phyloP scores from a whole-genome alignment of 2,329 filamentous ascomycete genomes.

The Alternaria sp. region DNA sequence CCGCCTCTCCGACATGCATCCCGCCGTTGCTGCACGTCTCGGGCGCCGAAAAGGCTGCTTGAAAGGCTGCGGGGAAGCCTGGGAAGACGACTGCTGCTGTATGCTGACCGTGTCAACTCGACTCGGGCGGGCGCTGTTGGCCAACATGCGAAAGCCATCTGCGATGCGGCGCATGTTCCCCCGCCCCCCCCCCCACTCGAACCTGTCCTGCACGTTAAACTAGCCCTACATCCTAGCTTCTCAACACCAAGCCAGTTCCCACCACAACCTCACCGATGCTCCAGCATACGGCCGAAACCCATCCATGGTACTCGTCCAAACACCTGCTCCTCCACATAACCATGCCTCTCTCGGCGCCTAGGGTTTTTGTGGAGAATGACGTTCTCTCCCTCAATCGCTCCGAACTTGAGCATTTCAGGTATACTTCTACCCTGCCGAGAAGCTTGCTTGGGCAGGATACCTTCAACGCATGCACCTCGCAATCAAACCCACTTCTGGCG shows the following conservation, averaged over 20 bases:
- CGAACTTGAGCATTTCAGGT: slow-evolving; percentile 6
- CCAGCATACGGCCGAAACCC: slow-evolving; percentile 26
- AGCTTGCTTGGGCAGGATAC: not conserved
- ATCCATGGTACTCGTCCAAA: slow-evolving; percentile 16
- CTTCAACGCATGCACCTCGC: not conserved
- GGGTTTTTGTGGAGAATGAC: slow-evolving; percentile 27
- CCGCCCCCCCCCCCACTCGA: slow-evolving; percentile 2
- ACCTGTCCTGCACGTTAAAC: slow-evolving; percentile 25
- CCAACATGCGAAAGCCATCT: slow-evolving; percentile 1
- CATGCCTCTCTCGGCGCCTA: slow-evolving; percentile 11
- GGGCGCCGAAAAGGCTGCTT: not conserved
- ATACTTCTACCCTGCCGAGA: not conserved
- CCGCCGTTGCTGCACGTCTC: slow-evolving; percentile 5
- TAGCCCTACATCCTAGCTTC: slow-evolving; percentile 34
- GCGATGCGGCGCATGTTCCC: not conserved
- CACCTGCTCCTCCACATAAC: slow-evolving; percentile 24
- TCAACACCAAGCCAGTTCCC: slow-evolving; percentile 35
- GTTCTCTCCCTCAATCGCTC: not conserved
- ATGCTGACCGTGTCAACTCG: slow-evolving; percentile 2
- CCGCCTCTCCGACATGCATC: not conserved
- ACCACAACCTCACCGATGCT: slow-evolving; percentile 15
- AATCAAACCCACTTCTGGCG: not conserved
- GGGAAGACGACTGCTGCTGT: not conserved
- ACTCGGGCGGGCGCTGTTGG: not conserved
- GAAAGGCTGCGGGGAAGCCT: not conserved